phyloP scores from a whole-genome alignment of 208 protist genomes.

The Acanthamoeba castellanii region DNA sequence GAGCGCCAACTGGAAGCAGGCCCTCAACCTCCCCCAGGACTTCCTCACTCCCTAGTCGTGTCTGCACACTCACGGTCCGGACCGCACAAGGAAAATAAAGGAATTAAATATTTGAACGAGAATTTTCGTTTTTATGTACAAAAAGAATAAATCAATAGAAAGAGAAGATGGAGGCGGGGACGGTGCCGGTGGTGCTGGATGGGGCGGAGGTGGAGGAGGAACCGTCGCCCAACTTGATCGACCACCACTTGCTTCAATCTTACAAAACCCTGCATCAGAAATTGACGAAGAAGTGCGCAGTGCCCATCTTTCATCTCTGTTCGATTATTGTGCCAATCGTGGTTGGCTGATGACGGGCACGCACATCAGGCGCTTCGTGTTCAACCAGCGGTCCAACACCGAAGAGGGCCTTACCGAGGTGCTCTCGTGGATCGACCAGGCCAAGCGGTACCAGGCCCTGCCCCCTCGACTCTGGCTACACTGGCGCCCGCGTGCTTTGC shows the following conservation, averaged over 20 bases:
- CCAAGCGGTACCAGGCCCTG: not conserved
- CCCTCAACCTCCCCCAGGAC: not conserved
- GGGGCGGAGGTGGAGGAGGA: not conserved
- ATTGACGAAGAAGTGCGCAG: conserved; percentile 18
- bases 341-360: not conserved
- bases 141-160: too few species aligned
- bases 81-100: too few species aligned
- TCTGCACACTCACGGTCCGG: too few species aligned
- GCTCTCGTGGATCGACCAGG: conserved; percentile 3
- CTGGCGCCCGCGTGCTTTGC: not conserved
- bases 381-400: conserved; percentile 4
- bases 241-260: not conserved
- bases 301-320: not conserved
- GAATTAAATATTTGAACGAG: too few species aligned
- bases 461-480: too few species aligned
- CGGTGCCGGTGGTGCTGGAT: too few species aligned
- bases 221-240: not conserved
- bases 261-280: conserved; percentile 1
- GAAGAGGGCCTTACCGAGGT: conserved; percentile 27
- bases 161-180: too few species aligned
- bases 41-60: not conserved
- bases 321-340: not conserved
- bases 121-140: too few species aligned
- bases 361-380: not conserved
- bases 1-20: not conserved